These are phyloP conservation scores for Calvatia gigantea DNA, from an alignment of 768 basidiomycete genomes.

Conservation along the genomic window DNA sequence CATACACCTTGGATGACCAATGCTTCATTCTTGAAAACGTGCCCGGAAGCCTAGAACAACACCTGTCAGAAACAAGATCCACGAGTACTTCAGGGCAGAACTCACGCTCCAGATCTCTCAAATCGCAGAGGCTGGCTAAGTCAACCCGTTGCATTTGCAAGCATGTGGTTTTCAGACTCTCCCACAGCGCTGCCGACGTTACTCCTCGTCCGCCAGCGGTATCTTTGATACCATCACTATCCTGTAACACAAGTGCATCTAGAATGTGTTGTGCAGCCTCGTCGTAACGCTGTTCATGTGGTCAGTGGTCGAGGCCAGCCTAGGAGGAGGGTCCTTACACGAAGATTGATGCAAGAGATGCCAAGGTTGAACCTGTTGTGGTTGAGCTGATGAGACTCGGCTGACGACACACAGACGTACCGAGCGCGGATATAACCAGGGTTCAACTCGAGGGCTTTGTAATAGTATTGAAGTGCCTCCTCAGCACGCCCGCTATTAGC, in stretches of 20 bases:
- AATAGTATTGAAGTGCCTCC: constrained; percentile 86
- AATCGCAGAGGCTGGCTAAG: constrained; percentile 70
- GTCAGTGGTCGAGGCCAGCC: constrained; percentile 5
- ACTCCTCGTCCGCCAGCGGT: constrained; percentile 55
- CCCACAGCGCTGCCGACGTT: constrained; percentile 80
- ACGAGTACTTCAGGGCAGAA: not conserved
- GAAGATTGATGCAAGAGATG: constrained; percentile 86
- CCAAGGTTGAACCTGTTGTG: constrained; percentile 86
- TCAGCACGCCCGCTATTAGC: constrained; percentile 82
- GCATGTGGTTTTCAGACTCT: constrained; percentile 80
- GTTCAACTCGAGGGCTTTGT: constrained; percentile 80
- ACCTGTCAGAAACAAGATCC: not conserved
- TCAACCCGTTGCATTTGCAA: constrained; percentile 78
- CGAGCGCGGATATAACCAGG: constrained; percentile 89
- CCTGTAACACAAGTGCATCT: constrained; percentile 87
- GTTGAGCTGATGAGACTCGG: constrained; percentile 2
- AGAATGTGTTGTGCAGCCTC: constrained; percentile 86
- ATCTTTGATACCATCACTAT: constrained; percentile 71
- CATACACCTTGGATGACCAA: not conserved
- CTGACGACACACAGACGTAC: constrained; percentile 30
- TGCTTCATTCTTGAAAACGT: not conserved
- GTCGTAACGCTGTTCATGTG: constrained; percentile 60
- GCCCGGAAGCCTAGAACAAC: constrained; percentile 1
- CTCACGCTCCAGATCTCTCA: constrained; percentile 62
- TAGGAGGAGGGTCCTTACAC: constrained; percentile 40